Evolutionary conservation across 371 early-diverging fungal species (phyloP), one percentile per base, ranked within the genome.

Genomic region (Rhizopus sp.): DNA sequence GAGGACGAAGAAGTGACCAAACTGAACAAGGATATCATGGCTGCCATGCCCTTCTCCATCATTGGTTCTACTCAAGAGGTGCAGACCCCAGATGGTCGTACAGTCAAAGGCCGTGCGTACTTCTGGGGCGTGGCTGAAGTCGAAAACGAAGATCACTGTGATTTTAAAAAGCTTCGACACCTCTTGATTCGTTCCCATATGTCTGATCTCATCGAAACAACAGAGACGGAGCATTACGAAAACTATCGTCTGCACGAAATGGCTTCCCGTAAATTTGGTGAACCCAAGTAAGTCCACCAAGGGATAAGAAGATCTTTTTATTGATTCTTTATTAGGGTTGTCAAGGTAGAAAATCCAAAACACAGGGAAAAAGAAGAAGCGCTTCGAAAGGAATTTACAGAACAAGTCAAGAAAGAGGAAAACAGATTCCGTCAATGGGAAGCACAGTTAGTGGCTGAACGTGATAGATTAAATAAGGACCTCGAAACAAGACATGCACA

Each of bases 381-480:
- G 10, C 82, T 97, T 56, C 86, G 95, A 58, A 90, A 90, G 66
- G 84, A 90, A 40, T 94, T 96, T 66, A 92, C 96, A 46, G 95
- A 96, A 72, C 93, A 95, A 70, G 95, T 95, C 50, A 84, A 92
- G 50, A 62, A 86, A 60, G 95, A 96, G 74, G 97, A 96, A 79
- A 86, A 84, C 70, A 72, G 95, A 42, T 96, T 96, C 84, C 83
- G 95, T 58, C 86, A 90, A 63, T 96, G 96, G 96, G 97, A 95
- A 72, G 91, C 93, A 69, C 89, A 84, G 59, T 83, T 98, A 16
- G 93, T 97, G 72, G 85, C 90, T 53, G 98, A 98, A 75, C 87
- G 99, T 50, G 97, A 96, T 75, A 89, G 95, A 57, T 80, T 98
- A 59, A 97, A 97, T 83, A 90, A 94, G 72, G 97, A 98, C 64